A percentile compares a stretch with the other conserved stretches of the same genome.
Conservation (phyloP, 495 filamentous ascomycete species). For the Halenospora varia region DNA sequence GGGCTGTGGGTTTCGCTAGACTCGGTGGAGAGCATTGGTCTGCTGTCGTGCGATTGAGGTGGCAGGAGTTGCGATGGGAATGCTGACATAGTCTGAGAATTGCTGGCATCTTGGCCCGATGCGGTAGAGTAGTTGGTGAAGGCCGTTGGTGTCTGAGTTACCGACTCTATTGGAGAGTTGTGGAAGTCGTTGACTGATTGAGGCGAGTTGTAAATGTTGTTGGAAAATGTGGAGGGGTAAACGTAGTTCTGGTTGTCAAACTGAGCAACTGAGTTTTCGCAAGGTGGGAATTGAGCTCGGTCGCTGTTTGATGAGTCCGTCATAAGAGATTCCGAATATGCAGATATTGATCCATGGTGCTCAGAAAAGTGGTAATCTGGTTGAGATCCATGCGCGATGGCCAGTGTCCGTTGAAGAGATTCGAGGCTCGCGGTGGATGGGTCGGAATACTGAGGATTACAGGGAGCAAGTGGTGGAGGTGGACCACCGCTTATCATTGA, state of each 20-base stretch:
- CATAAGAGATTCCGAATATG: conserved; percentile 8
- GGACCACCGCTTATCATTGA: conserved; percentile 13
- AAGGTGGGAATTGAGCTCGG: conserved; percentile 21
- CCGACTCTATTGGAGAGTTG: conserved; percentile 7
- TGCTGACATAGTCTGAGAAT: conserved; percentile 1
- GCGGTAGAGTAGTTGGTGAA: conserved; percentile 10
- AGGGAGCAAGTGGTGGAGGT: conserved; percentile 19
- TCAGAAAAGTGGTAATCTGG: conserved; percentile 16
- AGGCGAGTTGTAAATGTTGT: conserved; percentile 8
- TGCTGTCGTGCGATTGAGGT: conserved; percentile 6
- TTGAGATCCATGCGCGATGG: conserved; percentile 16
- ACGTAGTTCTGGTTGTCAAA: conserved; percentile 13
- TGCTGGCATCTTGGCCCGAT: conserved; percentile 5
- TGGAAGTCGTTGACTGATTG: conserved; percentile 11
- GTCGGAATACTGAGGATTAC: conserved; percentile 24
- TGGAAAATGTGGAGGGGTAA: conserved; percentile 10
- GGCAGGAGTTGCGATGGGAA: conserved; percentile 19
- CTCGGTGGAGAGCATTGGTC: neutral
- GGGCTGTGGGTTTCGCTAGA: conserved; percentile 17
- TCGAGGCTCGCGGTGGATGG: conserved; percentile 21
- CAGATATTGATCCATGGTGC: neutral
- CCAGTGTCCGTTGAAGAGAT: conserved; percentile 24
- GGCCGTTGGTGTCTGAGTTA: conserved; percentile 12
- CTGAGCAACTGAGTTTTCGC: conserved; percentile 4
- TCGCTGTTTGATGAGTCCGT: conserved; percentile 9